phyloP scores from a whole-genome alignment of 371 early-diverging fungal genomes.

The Mucor velutinosus region DNA sequence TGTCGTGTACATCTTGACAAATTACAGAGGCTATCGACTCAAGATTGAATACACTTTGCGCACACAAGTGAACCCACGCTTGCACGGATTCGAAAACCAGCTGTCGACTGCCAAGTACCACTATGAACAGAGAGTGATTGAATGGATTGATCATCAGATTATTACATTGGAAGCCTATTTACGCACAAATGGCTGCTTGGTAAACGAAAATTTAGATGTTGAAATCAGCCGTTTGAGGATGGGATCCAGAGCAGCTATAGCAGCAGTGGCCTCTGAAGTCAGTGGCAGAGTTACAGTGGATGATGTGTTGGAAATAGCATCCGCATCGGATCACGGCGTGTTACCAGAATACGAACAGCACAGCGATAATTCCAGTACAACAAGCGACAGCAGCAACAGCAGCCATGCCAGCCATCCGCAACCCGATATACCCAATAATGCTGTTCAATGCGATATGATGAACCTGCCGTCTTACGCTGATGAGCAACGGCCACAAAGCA shows the following conservation, averaged over 20 bases:
- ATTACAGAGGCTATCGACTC: conserved; percentile 39
- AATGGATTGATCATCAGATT: conserved; percentile 50
- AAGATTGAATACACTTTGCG: conserved; percentile 44
- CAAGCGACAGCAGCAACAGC: conserved; percentile 3
- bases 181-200: conserved; percentile 34
- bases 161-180: conserved; percentile 35
- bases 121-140: conserved; percentile 43
- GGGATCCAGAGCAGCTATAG: conserved; percentile 49
- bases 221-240: conserved; percentile 42
- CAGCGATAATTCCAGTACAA: neutral
- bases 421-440: neutral
- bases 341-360: conserved; percentile 38
- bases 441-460: neutral
- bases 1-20: conserved; percentile 23
- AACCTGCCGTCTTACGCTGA: neutral
- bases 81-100: conserved; percentile 38
- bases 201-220: conserved; percentile 32
- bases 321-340: conserved; percentile 25
- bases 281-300: conserved; percentile 48
- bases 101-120: conserved; percentile 32
- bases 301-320: conserved; percentile 42
- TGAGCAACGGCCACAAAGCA: neutral
- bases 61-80: conserved; percentile 41
- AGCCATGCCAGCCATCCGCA: neutral
- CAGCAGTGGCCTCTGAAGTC: conserved; percentile 39